Evolutionary conservation across 257 asterid species (phyloP), one percentile per base, ranked within the genome.

Genomic region (Capsicum pubescens): DNA sequence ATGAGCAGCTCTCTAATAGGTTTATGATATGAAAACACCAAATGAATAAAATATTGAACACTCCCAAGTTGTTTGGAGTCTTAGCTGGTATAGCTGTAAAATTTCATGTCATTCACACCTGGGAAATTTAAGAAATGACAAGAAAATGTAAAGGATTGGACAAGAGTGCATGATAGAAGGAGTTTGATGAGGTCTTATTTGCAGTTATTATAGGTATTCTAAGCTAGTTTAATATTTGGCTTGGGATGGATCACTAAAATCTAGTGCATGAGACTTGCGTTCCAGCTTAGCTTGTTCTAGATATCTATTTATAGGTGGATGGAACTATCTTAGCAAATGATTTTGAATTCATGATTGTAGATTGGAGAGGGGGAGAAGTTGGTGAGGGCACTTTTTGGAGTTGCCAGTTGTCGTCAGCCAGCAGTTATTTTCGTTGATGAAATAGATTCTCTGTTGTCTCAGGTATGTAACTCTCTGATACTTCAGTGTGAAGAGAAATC

Each of bases 351-450:
- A 84, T 86, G 76, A 21, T 82, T 92, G 90, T 90, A 97, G 99
- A 95, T 97, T 83, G 99, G 99, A 9, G 99, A 95, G 92, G 99
- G 99, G 42, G 98, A 97, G 85, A 97, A 97, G 94, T 94, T 97
- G 86, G 99, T 97, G 84, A 92, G 99, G 89, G 98, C 99, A 42
- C 97, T 97, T 87, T 97, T 97, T 92, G 99, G 97, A 52, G 99
- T 97, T 86, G 99, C 99, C 63, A 88, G 98, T 90, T 93, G 98
- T 78, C 99, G 98, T 82, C 98, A 97, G 88, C 98, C 99, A 64
- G 99, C 99, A 57, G 99, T 95, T 74, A 95, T 97, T 86, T 97
- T 97, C 68, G 99, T 97, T 36, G 99, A 97, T 86, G 99, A 95
- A 90, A 95, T 97, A 58, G 99, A 97, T 88, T 95, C 99, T 67